Evolutionary conservation across 371 early-diverging fungal genomes (phyloP).

Genomic region (Mortierella sp.): DNA sequence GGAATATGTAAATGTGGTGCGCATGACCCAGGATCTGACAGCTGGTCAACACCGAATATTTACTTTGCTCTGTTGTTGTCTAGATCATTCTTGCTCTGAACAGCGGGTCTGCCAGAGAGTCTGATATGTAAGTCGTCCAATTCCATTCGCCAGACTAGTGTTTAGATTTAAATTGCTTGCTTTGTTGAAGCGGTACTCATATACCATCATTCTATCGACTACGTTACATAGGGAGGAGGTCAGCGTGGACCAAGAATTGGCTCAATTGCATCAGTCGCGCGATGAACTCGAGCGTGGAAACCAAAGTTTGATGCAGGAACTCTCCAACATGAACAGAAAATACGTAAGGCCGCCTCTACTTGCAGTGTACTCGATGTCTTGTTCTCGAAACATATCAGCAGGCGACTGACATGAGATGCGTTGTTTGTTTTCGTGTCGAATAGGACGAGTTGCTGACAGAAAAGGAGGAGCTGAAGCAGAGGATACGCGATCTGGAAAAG

Average conservation of each 20-base stretch:
- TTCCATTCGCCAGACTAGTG: not conserved
- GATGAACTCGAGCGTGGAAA: conserved; percentile 73
- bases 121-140: conserved; percentile 37
- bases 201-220: not conserved
- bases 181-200: not conserved
- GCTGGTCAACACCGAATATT: not conserved
- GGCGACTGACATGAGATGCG: not conserved
- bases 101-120: conserved; percentile 44
- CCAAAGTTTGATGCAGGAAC: conserved; percentile 68
- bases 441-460: conserved; percentile 79
- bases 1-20: not conserved
- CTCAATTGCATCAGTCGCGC: conserved; percentile 61
- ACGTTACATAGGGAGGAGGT: conserved; percentile 37
- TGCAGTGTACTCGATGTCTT: not conserved
- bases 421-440: not conserved
- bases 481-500: conserved; percentile 79
- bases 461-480: conserved; percentile 73
- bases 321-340: conserved; percentile 67
- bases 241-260: conserved; percentile 47
- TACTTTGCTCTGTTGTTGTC: conserved; percentile 8
- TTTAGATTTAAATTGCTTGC: not conserved
- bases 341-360: conserved; percentile 64
- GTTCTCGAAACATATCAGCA: not conserved
- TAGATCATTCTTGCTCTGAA: conserved; percentile 52
- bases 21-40: conserved; percentile 10